Conservation (phyloP, 768 basidiomycete species). For the Tubosaeta sp. region DNA sequence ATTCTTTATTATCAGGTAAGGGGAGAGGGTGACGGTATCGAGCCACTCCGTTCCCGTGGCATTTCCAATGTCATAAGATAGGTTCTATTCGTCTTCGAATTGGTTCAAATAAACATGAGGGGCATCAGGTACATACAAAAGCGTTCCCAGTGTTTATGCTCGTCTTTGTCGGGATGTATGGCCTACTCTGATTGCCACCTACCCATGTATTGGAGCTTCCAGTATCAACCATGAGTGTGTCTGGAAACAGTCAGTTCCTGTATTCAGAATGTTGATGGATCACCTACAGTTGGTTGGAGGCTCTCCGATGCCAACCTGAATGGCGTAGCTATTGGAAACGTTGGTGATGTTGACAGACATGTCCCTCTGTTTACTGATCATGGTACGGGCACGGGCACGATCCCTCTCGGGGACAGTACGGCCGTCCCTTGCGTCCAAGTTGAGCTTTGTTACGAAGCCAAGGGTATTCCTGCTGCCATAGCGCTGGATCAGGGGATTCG, state of each 20-base stretch:
- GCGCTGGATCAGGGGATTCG: too few relatives aligned
- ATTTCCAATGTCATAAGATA: background rate
- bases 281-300: constrained; percentile 26
- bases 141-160: constrained; percentile 11
- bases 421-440: too few relatives aligned
- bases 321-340: constrained; percentile 21
- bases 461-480: too few relatives aligned
- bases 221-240: constrained; percentile 26
- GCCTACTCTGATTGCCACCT: constrained; percentile 7
- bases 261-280: background rate
- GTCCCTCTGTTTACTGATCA: too few relatives aligned
- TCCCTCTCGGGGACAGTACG: too few relatives aligned
- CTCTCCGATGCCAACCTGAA: constrained; percentile 23
- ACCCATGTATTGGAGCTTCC: constrained; percentile 30
- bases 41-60: background rate
- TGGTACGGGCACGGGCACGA: too few relatives aligned
- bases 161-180: constrained; percentile 11
- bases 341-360: too few relatives aligned
- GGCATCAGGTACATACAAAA: background rate
- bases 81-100: background rate
- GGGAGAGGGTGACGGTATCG: background rate
- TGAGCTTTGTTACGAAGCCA: too few relatives aligned
- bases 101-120: background rate
- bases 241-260: constrained; percentile 6
- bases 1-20: background rate